Evolutionary conservation across 306 rosid species (phyloP).

Genomic region (Quercus engelmannii): DNA sequence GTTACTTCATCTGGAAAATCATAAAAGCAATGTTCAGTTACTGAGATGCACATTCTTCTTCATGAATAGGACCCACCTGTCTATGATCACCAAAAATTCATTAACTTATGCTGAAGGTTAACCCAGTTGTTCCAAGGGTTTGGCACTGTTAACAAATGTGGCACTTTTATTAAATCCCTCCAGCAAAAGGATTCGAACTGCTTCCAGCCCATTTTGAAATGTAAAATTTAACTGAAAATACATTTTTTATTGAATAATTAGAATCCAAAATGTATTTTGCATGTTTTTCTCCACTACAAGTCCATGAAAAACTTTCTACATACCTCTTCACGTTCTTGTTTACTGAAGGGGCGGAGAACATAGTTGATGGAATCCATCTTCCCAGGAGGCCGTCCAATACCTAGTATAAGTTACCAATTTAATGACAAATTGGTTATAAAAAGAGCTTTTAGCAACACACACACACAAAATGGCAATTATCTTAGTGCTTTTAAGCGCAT

Average conservation of each 20-base stretch:
- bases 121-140: slow-evolving; percentile 47
- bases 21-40: neutral
- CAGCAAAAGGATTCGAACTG: slow-evolving; percentile 72
- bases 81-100: neutral
- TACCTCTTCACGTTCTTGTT: slow-evolving; percentile 81
- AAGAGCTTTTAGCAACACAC: neutral
- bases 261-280: slow-evolving; percentile 5
- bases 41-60: neutral
- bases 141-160: slow-evolving; percentile 48
- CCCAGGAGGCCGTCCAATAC: slow-evolving; percentile 60
- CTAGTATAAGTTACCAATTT: slow-evolving; percentile 21
- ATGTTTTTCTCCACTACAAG: slow-evolving; percentile 1
- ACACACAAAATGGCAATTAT: neutral
- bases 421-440: neutral
- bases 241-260: slow-evolving; percentile 12
- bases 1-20: neutral
- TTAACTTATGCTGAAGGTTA: slow-evolving; percentile 1
- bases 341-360: slow-evolving; percentile 77
- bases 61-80: neutral
- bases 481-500: slow-evolving; percentile 10
- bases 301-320: slow-evolving; percentile 1
- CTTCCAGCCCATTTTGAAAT: slow-evolving; percentile 66
- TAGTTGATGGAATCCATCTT: slow-evolving; percentile 69
- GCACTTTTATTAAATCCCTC: slow-evolving; percentile 80
- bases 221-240: slow-evolving; percentile 71